A percentile compares a stretch with the other conserved stretches of the same genome.
These are phyloP conservation scores for Amphicarpaea edgeworthii DNA, from an alignment of 306 rosid species.

Conservation along the genomic window DNA sequence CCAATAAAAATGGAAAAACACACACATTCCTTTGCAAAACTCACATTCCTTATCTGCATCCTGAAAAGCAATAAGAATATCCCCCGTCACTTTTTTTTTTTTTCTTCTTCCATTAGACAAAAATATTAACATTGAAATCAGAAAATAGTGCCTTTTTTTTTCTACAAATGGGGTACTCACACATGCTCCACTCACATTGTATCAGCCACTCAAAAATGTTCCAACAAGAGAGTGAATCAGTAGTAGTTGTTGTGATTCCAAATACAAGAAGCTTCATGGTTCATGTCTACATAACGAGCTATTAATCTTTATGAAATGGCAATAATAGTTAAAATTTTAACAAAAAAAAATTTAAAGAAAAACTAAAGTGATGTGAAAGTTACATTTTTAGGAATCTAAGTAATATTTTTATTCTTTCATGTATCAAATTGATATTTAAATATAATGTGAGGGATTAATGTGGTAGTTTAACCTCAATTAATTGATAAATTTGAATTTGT, in stretches of 20 bases:
- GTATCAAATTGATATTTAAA: too few relatives aligned
- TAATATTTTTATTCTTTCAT: too few relatives aligned
- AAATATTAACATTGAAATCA: conserved; percentile 17
- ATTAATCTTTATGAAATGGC: too few relatives aligned
- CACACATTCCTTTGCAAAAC: conserved; percentile 27
- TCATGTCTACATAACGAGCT: too few relatives aligned
- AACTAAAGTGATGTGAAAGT: too few relatives aligned
- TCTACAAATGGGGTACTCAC: conserved; percentile 45
- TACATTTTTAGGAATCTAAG: too few relatives aligned
- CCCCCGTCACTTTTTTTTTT: conserved; percentile 16
- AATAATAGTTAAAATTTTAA: too few relatives aligned
- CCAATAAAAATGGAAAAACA: conserved; percentile 18
- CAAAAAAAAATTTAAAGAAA: too few relatives aligned
- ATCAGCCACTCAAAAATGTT: conserved; percentile 32
- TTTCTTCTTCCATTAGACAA: conserved; percentile 12
- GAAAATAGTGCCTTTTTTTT: conserved; percentile 19
- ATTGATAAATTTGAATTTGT: too few relatives aligned
- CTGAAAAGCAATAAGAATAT: conserved; percentile 37
- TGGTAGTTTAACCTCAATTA: too few relatives aligned
- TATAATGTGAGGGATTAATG: too few relatives aligned
- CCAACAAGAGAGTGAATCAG: conserved; percentile 11
- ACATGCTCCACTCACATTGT: conserved; percentile 41
- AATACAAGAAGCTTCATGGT: too few relatives aligned
- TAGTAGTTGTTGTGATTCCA: conserved; percentile 6
- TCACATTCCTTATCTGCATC: conserved; percentile 27